phyloP scores from a whole-genome alignment of 768 basidiomycete species.

The Tephrocybe rancida region DNA sequence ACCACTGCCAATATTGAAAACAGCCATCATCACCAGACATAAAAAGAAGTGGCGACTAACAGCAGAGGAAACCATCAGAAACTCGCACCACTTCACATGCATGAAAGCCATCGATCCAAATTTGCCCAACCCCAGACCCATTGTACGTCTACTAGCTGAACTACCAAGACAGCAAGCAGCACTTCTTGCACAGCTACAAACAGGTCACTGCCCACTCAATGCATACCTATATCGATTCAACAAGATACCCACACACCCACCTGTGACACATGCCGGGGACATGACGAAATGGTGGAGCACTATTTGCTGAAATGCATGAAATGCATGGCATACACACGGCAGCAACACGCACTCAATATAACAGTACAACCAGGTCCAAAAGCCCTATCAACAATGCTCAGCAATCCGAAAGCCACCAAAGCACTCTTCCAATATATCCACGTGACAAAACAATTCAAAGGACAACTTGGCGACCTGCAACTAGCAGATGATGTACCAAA shows the following conservation, averaged over 20 bases:
- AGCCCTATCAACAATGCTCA: neutral
- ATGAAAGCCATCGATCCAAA: slow-evolving; percentile 12
- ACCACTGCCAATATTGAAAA: neutral
- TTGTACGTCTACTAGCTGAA: slow-evolving; percentile 5
- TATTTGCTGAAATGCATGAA: slow-evolving; percentile 27
- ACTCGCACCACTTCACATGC: neutral
- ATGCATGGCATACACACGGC: slow-evolving; percentile 24
- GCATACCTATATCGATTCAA: slow-evolving; percentile 30
- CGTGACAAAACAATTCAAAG: too few relatives aligned
- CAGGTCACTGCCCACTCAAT: slow-evolving; percentile 31
- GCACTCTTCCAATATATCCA: neutral
- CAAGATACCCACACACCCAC: slow-evolving; percentile 20
- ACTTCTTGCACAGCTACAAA: slow-evolving; percentile 30
- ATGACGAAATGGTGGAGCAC: slow-evolving; percentile 34
- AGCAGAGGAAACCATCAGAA: neutral
- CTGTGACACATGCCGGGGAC: too few relatives aligned
- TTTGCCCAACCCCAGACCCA: slow-evolving; percentile 13
- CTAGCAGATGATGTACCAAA: too few relatives aligned
- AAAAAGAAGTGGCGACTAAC: neutral
- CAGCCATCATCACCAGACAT: neutral
- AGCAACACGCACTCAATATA: neutral
- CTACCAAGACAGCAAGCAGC: slow-evolving; percentile 18
- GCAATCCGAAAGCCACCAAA: neutral
- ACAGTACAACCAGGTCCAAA: neutral
- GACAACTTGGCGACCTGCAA: too few relatives aligned